These are phyloP conservation scores for Macaranga tanarius DNA, from an alignment of 441 rosid species.

Conservation along the genomic window DNA sequence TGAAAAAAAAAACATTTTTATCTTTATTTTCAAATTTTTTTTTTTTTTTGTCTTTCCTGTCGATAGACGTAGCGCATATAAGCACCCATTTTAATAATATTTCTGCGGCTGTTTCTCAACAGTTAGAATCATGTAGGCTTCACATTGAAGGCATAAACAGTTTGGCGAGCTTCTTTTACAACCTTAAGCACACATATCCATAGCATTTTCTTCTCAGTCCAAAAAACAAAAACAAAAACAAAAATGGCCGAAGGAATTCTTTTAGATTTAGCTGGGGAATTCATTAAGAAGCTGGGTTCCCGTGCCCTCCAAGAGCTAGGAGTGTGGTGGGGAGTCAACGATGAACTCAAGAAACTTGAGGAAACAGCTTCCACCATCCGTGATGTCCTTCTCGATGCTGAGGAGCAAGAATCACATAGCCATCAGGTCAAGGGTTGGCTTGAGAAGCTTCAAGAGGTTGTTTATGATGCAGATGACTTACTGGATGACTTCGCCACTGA, in stretches of 20 bases:
- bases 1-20: too few relatives aligned
- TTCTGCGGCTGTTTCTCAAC: too few relatives aligned
- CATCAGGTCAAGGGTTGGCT: slow-evolving; percentile 9
- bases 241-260: slow-evolving; percentile 23
- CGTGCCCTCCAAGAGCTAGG: background rate
- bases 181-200: too few relatives aligned
- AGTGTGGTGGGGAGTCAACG: background rate
- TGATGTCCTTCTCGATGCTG: slow-evolving; percentile 24
- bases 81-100: too few relatives aligned
- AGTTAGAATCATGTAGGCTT: too few relatives aligned
- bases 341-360: slow-evolving; percentile 5
- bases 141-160: too few relatives aligned
- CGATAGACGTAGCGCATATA: too few relatives aligned
- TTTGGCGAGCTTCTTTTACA: too few relatives aligned
- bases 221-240: too few relatives aligned
- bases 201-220: too few relatives aligned
- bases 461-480: slow-evolving; percentile 31
- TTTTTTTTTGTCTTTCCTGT: too few relatives aligned
- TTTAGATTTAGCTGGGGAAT: background rate
- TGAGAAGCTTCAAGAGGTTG: slow-evolving; percentile 20
- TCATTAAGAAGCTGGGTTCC: background rate
- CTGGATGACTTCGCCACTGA: slow-evolving; percentile 24
- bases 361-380: background rate
- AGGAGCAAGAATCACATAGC: background rate
- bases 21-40: too few relatives aligned